A percentile compares a stretch with the other conserved stretches of the same genome.
Conservation (phyloP, 2,329 filamentous ascomycete species). For the Alternaria sp. region DNA sequence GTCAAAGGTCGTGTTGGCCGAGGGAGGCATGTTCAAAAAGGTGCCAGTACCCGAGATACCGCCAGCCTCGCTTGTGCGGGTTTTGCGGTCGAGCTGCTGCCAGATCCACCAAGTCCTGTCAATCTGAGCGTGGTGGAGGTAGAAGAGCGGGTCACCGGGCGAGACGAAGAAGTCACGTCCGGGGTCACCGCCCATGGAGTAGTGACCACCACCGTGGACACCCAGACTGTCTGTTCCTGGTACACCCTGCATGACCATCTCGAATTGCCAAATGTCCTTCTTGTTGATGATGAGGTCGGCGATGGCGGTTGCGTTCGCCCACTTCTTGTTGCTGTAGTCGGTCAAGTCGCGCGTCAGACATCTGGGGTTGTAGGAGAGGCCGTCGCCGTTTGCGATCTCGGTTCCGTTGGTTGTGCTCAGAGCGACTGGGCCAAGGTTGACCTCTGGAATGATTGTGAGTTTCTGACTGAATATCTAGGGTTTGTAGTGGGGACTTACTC, state of each 20-base stretch:
- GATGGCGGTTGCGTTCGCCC: constrained; percentile 29
- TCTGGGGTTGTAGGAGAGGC: constrained; percentile 23
- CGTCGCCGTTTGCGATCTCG: constrained; percentile 35
- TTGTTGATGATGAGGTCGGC: constrained; percentile 31
- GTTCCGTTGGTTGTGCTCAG: constrained; percentile 21
- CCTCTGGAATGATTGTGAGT: not conserved
- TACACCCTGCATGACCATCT: constrained; percentile 40
- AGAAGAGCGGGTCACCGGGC: constrained; percentile 51
- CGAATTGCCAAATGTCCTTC: constrained; percentile 35
- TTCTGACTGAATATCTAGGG: not conserved
- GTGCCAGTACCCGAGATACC: constrained; percentile 55
- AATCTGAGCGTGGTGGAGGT: constrained; percentile 54
- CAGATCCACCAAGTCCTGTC: constrained; percentile 54
- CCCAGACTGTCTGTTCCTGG: constrained; percentile 34
- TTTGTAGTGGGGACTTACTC: not conserved
- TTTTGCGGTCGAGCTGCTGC: constrained; percentile 49
- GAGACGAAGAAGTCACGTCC: constrained; percentile 35
- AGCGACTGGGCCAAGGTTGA: constrained; percentile 25
- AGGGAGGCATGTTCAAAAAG: constrained; percentile 53
- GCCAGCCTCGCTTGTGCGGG: constrained; percentile 30
- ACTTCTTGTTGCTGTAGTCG: constrained; percentile 29
- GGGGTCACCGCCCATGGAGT: constrained; percentile 54
- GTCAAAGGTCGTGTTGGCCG: constrained; percentile 55
- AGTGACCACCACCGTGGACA: constrained; percentile 49
- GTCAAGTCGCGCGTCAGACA: constrained; percentile 40